Evolutionary conservation across 2,329 filamentous ascomycete genomes (phyloP).

Genomic region (Paecilomyces niveus): DNA sequence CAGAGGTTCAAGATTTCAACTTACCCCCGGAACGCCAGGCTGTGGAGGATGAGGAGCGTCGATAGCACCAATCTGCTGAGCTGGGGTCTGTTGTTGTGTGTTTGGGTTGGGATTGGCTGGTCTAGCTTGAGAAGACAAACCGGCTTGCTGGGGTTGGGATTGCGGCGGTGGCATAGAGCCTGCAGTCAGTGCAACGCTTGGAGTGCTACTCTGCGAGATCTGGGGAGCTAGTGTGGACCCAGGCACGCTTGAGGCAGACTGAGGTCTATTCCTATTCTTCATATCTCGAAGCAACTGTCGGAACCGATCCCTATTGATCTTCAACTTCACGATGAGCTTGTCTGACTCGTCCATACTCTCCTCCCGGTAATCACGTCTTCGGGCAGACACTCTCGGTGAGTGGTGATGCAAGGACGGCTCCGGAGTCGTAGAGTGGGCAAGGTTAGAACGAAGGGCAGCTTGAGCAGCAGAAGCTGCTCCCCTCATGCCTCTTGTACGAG

Average conservation of each 20-base stretch:
- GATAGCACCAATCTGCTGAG: constrained; percentile 37
- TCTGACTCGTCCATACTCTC: constrained; percentile 67
- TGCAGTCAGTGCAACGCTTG: constrained; percentile 43
- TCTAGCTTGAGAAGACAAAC: constrained; percentile 16
- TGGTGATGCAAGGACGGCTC: constrained; percentile 63
- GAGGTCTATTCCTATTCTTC: constrained; percentile 34
- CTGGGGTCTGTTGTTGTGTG: constrained; percentile 18
- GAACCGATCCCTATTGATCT: constrained; percentile 64
- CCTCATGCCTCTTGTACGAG: constrained; percentile 79
- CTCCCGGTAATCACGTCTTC: constrained; percentile 63
- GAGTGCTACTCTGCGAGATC: constrained; percentile 40
- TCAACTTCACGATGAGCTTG: constrained; percentile 68
- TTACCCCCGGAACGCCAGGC: constrained; percentile 37
- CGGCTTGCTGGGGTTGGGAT: constrained; percentile 17
- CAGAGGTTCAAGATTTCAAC: constrained; percentile 14
- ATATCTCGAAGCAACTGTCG: constrained; percentile 56
- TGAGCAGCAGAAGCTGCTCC: constrained; percentile 81
- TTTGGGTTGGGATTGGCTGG: constrained; percentile 14
- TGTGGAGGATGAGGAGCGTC: constrained; percentile 38
- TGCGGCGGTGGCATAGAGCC: constrained; percentile 46
- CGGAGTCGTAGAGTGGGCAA: constrained; percentile 81
- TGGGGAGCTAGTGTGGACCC: constrained; percentile 38
- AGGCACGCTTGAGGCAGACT: constrained; percentile 27
- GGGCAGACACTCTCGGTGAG: constrained; percentile 62
- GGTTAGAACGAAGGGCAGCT: constrained; percentile 68